Percentiles rank a stretch among this genome's conserved stretches.
Evolutionary conservation across 2,329 filamentous ascomycete genomes (phyloP).

Genomic region (Fusarium protoensiforme): DNA sequence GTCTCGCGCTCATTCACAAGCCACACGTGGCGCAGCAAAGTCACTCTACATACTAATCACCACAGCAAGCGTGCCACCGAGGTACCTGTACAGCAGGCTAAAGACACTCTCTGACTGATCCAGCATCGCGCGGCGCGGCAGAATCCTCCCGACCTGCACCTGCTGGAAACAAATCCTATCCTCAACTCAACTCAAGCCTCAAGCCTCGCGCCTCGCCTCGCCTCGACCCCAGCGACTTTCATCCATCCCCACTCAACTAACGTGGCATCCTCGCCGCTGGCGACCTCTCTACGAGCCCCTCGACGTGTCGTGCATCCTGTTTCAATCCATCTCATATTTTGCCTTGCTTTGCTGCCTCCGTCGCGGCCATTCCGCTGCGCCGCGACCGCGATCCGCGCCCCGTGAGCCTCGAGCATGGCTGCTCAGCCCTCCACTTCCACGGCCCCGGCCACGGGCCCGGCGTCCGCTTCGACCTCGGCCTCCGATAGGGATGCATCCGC

Average conservation of each 20-base stretch:
- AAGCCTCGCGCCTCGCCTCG: constrained; percentile 28
- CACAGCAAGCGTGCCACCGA: neutral
- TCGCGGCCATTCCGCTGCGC: constrained; percentile 52
- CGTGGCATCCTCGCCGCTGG: constrained; percentile 22
- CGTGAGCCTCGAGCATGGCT: constrained; percentile 53
- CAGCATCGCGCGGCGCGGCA: constrained; percentile 35
- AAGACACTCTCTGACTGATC: constrained; percentile 17
- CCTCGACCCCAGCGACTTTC: constrained; percentile 2
- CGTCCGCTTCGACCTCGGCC: constrained; percentile 46
- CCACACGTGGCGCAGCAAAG: constrained; percentile 26
- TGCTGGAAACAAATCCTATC: constrained; percentile 30
- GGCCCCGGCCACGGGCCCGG: constrained; percentile 47
- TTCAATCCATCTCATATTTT: constrained; percentile 13
- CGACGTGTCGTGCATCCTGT: constrained; percentile 30
- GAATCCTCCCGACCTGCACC: constrained; percentile 37
- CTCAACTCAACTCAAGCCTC: constrained; percentile 27
- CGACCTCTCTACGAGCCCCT: constrained; percentile 11
- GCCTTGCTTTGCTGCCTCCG: constrained; percentile 41
- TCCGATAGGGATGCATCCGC: constrained; percentile 44
- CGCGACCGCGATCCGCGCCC: constrained; percentile 42
- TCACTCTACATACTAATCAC: neutral
- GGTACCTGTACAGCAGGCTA: constrained; percentile 9
- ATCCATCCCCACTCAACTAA: constrained; percentile 18
- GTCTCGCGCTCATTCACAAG: neutral
- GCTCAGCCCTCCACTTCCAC: constrained; percentile 53